These are phyloP conservation scores for Santalum album DNA, from an alignment of 164 flowering plant species.

Conservation along the genomic window DNA sequence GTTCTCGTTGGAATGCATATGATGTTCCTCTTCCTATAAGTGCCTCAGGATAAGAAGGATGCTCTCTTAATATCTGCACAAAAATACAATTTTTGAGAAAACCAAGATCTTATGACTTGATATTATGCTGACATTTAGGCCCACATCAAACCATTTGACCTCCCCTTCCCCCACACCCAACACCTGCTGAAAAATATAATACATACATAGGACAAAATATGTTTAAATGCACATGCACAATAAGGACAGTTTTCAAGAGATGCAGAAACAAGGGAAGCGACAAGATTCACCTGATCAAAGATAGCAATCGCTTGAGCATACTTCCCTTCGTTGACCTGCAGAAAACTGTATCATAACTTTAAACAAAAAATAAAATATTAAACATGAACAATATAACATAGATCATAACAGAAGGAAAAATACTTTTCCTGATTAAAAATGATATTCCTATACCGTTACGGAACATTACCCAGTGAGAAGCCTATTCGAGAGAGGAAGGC, in stretches of 20 bases:
- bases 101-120: neutral
- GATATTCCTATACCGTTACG: too few relatives aligned
- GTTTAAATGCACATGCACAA: neutral
- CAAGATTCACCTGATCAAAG: slow-evolving; percentile 69
- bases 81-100: neutral
- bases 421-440: neutral
- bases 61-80: slow-evolving; percentile 68
- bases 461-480: too few relatives aligned
- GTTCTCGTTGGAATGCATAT: slow-evolving; percentile 84
- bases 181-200: neutral
- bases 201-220: neutral
- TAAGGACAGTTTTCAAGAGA: neutral
- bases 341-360: slow-evolving; percentile 2
- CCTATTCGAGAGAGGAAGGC: neutral
- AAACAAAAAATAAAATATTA: neutral
- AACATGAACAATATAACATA: neutral
- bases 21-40: slow-evolving; percentile 97
- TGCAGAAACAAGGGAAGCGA: neutral
- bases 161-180: neutral
- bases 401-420: neutral
- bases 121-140: neutral
- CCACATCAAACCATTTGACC: neutral
- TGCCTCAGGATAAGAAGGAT: slow-evolving; percentile 86
- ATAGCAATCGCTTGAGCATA: slow-evolving; percentile 73
- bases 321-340: slow-evolving; percentile 92